Conservation (phyloP, 192 early-diverging fungal genomes). For the Coemansia sp. region DNA sequence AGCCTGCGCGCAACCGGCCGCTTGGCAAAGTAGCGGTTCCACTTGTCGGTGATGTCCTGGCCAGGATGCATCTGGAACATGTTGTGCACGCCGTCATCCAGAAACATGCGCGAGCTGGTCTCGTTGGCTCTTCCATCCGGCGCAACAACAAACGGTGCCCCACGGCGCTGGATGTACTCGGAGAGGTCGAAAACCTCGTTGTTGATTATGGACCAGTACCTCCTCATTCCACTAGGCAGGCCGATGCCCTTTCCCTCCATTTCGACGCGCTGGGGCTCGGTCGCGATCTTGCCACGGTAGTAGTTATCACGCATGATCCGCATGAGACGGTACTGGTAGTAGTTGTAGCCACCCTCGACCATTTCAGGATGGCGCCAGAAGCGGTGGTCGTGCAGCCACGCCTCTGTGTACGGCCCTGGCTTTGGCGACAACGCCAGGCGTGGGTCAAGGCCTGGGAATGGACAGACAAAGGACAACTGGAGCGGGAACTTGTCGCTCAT, state of each 20-base stretch:
- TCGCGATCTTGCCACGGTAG: conserved; percentile 66
- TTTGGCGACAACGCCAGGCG: conserved; percentile 55
- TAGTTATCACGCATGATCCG: conserved; percentile 66
- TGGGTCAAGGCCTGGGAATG: conserved; percentile 56
- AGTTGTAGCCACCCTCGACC: conserved; percentile 57
- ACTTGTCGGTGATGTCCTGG: conserved; percentile 63
- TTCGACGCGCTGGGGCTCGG: conserved; percentile 58
- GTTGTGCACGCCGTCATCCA: conserved; percentile 61
- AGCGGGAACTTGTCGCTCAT: conserved; percentile 70
- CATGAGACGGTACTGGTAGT: conserved; percentile 64
- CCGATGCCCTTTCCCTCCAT: conserved; percentile 57
- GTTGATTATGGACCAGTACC: conserved; percentile 67
- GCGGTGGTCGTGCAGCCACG: conserved; percentile 70
- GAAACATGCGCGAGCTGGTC: conserved; percentile 57
- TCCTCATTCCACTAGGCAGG: conserved; percentile 37
- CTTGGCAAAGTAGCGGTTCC: conserved; percentile 58
- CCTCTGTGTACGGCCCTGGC: conserved; percentile 60
- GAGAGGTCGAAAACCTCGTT: conserved; percentile 73
- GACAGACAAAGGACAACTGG: conserved; percentile 59
- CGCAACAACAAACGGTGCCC: conserved; percentile 52
- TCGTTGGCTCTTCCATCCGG: conserved; percentile 48
- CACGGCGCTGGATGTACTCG: conserved; percentile 61
- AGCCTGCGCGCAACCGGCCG: conserved; percentile 33
- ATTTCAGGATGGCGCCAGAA: conserved; percentile 57
- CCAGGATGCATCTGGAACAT: conserved; percentile 67